Base-by-base conservation (phyloP, 371 early-diverging fungal species). In the Phascolomyces articulosus region DNA sequence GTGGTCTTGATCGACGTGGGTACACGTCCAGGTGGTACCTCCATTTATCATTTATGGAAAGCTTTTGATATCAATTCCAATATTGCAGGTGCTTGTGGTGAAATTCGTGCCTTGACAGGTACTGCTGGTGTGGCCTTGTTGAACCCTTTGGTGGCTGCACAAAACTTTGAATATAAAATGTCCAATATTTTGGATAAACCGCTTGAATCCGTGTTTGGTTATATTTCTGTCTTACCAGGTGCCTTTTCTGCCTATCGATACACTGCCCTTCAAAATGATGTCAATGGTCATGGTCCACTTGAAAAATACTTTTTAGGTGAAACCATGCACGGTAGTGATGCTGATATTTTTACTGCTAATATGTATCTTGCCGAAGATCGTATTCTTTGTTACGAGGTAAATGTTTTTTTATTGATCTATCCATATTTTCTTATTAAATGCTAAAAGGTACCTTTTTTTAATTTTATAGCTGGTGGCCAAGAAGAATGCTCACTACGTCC, bases 161-260 rank as follows among this genome's bases (percentile, higher is more conserved):
- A 95, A 69, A 92, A 93, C 78, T 94, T 93, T 82, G 93, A 86
- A 67, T 93, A 92, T 81, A 93, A 93, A 70, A 95, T 97, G 90
- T 92, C 93, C 66, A 98, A 98, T 73, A 97, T 98, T 72, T 83
- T 98, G 16, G 98, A 98, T 82, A 98, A 98, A 79, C 97, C 97
- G 1, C 82, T 98, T 18, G 98, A 98, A 79, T 94, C 95, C 7
- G 92, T 95, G 20, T 95, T 95, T 84, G 98, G 98, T n/a, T 96
- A 95, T 74, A 97, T 98, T 72, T 93, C 95, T 1, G 98, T 98
- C 59, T 84, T 96, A 40, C 96, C 96, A 13, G 97, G 97, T 64
- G 97, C 97, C n/a, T 98, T 98, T 77, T 95, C 95, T 0, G 98
- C 98, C 13, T 98, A 98, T 79, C 89, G 98, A 26, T 98, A 90